phyloP scores from a whole-genome alignment of 345 rosid genomes.

The Syzygium jambos region DNA sequence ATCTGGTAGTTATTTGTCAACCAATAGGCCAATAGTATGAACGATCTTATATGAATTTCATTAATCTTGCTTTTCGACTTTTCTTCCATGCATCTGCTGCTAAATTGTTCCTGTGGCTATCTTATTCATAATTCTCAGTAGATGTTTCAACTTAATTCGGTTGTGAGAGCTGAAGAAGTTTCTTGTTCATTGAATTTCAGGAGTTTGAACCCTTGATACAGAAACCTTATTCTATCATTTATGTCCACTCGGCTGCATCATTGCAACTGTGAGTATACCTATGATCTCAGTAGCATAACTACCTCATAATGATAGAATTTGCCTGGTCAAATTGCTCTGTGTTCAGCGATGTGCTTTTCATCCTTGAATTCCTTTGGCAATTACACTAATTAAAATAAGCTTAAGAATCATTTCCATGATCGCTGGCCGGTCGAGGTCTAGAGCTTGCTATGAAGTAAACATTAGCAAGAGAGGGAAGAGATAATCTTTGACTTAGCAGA shows the following conservation, averaged over 20 bases:
- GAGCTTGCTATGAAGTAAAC: background rate
- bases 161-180: background rate
- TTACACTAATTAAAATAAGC: background rate
- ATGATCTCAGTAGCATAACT: background rate
- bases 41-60: background rate
- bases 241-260: constrained; percentile 93
- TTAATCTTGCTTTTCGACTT: background rate
- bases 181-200: constrained; percentile 34
- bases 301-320: background rate
- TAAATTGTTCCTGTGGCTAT: background rate
- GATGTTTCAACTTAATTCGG: background rate
- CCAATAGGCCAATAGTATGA: background rate
- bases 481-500: background rate
- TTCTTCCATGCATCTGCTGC: background rate
- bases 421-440: background rate
- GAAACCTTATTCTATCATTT: constrained; percentile 87
- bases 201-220: constrained; percentile 96
- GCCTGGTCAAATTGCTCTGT: background rate
- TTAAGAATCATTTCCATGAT: background rate
- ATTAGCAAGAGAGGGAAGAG: background rate
- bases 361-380: background rate
- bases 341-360: background rate
- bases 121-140: background rate
- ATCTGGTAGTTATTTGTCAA: background rate
- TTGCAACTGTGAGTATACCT: constrained; percentile 70